These are phyloP conservation scores for Galium porrigens DNA, from an alignment of 305 asterid species.

Conservation along the genomic window DNA sequence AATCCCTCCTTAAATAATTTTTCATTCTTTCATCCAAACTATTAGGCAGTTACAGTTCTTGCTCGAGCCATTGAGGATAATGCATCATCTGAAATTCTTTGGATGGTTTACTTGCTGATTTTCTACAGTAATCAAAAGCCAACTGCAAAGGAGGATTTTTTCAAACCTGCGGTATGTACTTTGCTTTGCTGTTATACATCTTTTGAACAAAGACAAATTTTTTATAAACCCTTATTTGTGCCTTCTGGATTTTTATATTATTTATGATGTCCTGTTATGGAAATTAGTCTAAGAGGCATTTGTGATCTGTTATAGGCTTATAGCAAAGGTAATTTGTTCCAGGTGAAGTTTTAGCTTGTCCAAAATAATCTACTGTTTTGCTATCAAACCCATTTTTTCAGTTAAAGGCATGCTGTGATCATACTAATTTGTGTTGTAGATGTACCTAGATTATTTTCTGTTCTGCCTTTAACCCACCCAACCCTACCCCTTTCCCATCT, in stretches of 20 bases:
- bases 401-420: not conserved
- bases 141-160: constrained; percentile 31
- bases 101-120: constrained; percentile 35
- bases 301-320: not conserved
- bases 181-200: not conserved
- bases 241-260: not conserved
- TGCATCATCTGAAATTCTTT: constrained; percentile 28
- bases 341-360: not conserved
- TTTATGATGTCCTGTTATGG: not conserved
- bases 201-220: not conserved
- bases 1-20: constrained; percentile 1
- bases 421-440: not conserved
- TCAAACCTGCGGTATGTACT: constrained; percentile 30
- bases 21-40: constrained; percentile 10
- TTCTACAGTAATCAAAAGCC: constrained; percentile 34
- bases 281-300: not conserved
- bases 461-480: not conserved
- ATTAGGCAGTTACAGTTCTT: constrained; percentile 34
- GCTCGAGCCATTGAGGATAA: constrained; percentile 32
- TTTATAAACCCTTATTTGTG: not conserved
- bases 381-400: not conserved
- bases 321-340: not conserved
- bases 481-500: not conserved
- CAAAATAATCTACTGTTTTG: not conserved
- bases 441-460: not conserved